These are phyloP conservation scores for Raddia guianensis DNA, from an alignment of 176 grass and related monocot species.

Conservation along the genomic window DNA sequence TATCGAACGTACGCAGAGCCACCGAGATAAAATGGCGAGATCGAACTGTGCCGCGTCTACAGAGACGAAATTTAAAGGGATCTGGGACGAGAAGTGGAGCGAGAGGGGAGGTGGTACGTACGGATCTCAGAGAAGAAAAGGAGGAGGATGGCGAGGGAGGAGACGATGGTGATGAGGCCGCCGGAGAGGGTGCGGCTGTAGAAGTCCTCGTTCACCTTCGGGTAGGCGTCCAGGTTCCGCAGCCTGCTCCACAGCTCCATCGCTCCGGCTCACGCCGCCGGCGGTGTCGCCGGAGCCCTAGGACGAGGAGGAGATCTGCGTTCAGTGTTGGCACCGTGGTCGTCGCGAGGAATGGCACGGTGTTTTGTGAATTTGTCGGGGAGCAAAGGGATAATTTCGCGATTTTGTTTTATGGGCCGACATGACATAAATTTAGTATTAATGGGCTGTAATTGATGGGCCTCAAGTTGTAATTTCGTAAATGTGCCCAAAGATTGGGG, in stretches of 20 bases:
- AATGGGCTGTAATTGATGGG: too few species aligned
- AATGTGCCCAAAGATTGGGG: too few species aligned
- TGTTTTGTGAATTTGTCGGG: conserved; percentile 48
- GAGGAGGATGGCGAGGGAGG: conserved; percentile 82
- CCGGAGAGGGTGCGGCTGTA: conserved; percentile 96
- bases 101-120: conserved; percentile 40
- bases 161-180: conserved; percentile 89
- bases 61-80: conserved; percentile 32
- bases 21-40: neutral
- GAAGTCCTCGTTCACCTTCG: conserved; percentile 99
- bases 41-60: conserved; percentile 10
- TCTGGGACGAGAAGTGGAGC: neutral
- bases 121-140: conserved; percentile 98
- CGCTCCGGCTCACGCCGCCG: conserved; percentile 22
- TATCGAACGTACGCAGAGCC: neutral
- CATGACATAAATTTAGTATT: too few species aligned
- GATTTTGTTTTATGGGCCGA: conserved; percentile 33
- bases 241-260: conserved; percentile 95
- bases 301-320: conserved; percentile 55
- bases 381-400: neutral
- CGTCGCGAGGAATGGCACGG: conserved; percentile 41
- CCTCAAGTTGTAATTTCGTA: too few species aligned
- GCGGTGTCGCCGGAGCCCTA: conserved; percentile 34
- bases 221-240: conserved; percentile 91
- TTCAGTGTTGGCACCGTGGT: conserved; percentile 40